Conservation (phyloP, 1,284 basidiomycete genomes). For the Cryptococcus amylolentus region DNA sequence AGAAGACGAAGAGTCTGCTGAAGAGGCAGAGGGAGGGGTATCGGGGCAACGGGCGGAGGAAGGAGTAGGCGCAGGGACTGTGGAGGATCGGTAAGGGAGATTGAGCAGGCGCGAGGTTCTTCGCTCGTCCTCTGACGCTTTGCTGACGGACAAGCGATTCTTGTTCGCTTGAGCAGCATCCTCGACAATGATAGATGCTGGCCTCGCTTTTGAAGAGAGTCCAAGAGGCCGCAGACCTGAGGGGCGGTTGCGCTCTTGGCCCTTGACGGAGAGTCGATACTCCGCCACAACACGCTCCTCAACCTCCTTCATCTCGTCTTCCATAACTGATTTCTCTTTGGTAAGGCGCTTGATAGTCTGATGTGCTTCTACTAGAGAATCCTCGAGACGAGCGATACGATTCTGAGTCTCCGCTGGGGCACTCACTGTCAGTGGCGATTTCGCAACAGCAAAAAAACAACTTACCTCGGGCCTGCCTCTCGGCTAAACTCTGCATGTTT, state of each 20-base stretch:
- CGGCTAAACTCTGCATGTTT: neutral
- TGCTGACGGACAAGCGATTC: neutral
- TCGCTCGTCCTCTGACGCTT: neutral
- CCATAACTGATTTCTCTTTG: neutral
- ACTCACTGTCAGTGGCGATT: neutral
- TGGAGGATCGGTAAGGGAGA: slow-evolving; percentile 2
- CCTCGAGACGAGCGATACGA: neutral
- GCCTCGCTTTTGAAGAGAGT: neutral
- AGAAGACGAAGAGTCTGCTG: neutral
- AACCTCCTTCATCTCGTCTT: slow-evolving; percentile 1
- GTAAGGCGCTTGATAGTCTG: neutral
- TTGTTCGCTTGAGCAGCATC: neutral
- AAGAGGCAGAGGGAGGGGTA: neutral
- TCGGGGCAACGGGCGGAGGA: neutral
- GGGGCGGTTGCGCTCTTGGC: neutral
- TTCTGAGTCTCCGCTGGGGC: neutral
- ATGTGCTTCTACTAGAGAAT: neutral
- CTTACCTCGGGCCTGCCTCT: slow-evolving; percentile 1
- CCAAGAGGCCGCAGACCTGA: slow-evolving; percentile 1
- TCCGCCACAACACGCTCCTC: neutral
- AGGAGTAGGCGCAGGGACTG: neutral
- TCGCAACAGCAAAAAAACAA: neutral
- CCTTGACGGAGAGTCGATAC: neutral
- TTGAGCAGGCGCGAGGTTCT: neutral
- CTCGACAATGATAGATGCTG: neutral